A percentile compares a stretch with the other conserved stretches of the same genome.
These are phyloP conservation scores for Abelmoschus esculentus DNA, from an alignment of 345 rosid genomes.

Conservation along the genomic window DNA sequence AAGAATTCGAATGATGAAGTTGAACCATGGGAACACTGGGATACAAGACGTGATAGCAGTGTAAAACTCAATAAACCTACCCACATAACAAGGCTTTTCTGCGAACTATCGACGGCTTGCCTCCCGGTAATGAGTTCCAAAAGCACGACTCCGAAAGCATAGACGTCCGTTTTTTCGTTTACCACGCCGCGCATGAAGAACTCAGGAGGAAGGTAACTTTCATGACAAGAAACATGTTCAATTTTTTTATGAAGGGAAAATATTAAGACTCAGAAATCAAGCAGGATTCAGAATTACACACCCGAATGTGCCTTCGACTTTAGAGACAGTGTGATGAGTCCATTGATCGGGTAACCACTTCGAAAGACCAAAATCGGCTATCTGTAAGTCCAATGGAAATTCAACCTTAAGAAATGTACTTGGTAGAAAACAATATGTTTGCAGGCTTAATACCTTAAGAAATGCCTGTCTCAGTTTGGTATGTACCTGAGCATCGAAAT, in stretches of 20 bases:
- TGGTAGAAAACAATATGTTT: too few species aligned
- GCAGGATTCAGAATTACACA: not conserved
- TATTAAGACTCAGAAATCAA: not conserved
- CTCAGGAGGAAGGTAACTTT: not conserved
- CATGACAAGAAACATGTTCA: not conserved
- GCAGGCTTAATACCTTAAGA: too few species aligned
- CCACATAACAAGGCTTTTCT: not conserved
- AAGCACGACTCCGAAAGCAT: not conserved
- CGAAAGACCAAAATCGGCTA: conserved; percentile 94
- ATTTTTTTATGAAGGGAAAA: not conserved
- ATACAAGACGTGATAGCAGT: not conserved
- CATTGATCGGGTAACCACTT: conserved; percentile 93
- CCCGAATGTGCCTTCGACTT: not conserved
- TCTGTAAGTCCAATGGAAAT: conserved; percentile 29
- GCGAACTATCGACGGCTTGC: not conserved
- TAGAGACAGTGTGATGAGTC: conserved; percentile 75
- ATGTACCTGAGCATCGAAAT: conserved; percentile 71
- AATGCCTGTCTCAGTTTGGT: too few species aligned
- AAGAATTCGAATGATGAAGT: not conserved
- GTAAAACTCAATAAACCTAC: not conserved
- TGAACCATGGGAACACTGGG: not conserved
- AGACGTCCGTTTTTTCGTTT: not conserved
- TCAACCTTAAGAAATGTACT: not conserved
- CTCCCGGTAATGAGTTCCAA: not conserved
- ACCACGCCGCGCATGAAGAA: not conserved